phyloP scores from a whole-genome alignment of 345 rosid genomes.

The Heritiera littoralis region DNA sequence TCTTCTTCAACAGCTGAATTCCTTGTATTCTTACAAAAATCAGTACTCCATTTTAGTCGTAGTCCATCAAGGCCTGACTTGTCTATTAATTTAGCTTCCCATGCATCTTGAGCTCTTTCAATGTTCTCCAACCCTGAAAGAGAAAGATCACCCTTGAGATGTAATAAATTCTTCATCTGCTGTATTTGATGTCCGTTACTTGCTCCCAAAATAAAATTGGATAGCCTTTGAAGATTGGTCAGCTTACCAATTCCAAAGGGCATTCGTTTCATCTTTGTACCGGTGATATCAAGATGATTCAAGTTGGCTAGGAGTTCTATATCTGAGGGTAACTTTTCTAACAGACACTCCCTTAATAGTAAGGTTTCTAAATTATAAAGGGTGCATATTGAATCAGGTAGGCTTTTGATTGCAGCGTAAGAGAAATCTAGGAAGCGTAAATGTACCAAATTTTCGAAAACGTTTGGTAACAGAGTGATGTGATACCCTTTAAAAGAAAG shows the following conservation, averaged over 20 bases:
- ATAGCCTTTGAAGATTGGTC: constrained; percentile 3
- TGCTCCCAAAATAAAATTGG: constrained; percentile 13
- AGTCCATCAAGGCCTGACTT: constrained; percentile 18
- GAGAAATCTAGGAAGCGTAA: constrained; percentile 27
- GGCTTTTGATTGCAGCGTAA: constrained; percentile 13
- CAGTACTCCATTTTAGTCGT: neutral
- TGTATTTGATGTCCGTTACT: constrained; percentile 12
- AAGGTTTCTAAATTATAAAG: constrained; percentile 26
- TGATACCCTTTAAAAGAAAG: constrained; percentile 21
- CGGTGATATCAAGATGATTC: constrained; percentile 31
- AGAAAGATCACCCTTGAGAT: constrained; percentile 20
- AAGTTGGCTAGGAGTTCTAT: constrained; percentile 28
- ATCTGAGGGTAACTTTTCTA: constrained; percentile 25
- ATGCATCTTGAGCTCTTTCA: constrained; percentile 22
- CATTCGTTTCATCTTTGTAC: constrained; percentile 8
- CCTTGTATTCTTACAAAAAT: neutral
- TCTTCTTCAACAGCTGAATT: neutral
- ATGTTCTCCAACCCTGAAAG: constrained; percentile 27
- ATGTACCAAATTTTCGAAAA: constrained; percentile 22
- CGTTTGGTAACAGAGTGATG: constrained; percentile 14
- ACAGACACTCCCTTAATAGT: constrained; percentile 19
- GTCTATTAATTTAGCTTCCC: constrained; percentile 16
- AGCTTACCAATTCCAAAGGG: constrained; percentile 6
- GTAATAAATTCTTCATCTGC: constrained; percentile 7
- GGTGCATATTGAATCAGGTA: constrained; percentile 15